Percentiles rank a stretch among this genome's conserved stretches.
These are phyloP conservation scores for Aspergillus sp. DNA, from an alignment of 2,329 filamentous ascomycete species.

Conservation along the genomic window DNA sequence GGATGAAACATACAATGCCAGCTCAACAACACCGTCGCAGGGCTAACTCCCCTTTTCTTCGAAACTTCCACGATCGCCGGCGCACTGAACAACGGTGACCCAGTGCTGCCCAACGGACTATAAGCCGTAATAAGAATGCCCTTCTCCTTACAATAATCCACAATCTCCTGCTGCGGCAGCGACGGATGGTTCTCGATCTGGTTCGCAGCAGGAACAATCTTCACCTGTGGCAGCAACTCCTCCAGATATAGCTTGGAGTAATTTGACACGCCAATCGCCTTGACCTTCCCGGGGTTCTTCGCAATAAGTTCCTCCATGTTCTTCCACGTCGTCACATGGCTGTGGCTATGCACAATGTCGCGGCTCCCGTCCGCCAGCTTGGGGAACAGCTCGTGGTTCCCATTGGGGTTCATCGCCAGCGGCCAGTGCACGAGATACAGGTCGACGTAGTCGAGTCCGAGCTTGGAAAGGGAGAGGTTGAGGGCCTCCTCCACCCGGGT, in stretches of 20 bases:
- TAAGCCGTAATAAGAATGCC: slow-evolving; percentile 57
- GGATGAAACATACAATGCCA: slow-evolving; percentile 40
- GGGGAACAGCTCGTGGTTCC: slow-evolving; percentile 58
- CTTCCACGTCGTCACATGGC: slow-evolving; percentile 76
- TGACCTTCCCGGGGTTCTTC: slow-evolving; percentile 50
- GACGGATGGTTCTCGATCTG: slow-evolving; percentile 83
- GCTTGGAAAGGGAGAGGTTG: slow-evolving; percentile 68
- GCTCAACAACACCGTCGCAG: slow-evolving; percentile 43
- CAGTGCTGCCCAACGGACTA: slow-evolving; percentile 44
- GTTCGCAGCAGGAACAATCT: slow-evolving; percentile 67
- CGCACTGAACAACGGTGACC: slow-evolving; percentile 43
- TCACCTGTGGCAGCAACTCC: slow-evolving; percentile 57
- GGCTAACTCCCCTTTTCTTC: slow-evolving; percentile 38
- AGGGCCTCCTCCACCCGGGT: slow-evolving; percentile 67
- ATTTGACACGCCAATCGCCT: slow-evolving; percentile 61
- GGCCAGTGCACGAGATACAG: slow-evolving; percentile 84
- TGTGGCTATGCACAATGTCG: slow-evolving; percentile 68
- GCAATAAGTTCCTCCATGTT: slow-evolving; percentile 61
- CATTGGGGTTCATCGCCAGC: slow-evolving; percentile 67
- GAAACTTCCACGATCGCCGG: slow-evolving; percentile 44
- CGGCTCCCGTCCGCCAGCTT: slow-evolving; percentile 71
- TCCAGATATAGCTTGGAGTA: slow-evolving; percentile 57
- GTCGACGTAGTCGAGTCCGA: slow-evolving; percentile 80
- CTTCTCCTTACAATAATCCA: slow-evolving; percentile 51
- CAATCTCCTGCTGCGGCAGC: slow-evolving; percentile 54